Evolutionary conservation across 2,329 filamentous ascomycete species (phyloP), one percentile per base, ranked within the genome.

Genomic region (Aspergillus vadensis): DNA sequence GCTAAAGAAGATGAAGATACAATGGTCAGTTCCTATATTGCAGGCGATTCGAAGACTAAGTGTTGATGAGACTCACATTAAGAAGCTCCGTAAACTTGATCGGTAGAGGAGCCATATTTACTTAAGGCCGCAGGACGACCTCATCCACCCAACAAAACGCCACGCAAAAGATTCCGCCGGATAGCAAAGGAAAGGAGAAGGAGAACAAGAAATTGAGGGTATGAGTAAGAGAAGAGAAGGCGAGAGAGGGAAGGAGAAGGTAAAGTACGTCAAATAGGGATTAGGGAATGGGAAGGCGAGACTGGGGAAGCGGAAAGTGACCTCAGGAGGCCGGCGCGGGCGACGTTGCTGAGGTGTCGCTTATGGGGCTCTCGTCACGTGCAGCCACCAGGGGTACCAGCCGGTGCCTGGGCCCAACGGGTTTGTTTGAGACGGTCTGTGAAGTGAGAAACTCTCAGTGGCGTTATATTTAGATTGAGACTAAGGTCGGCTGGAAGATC

Each of bases 71-170:
- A 72, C 76, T 66, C 80, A 89, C 87, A 83, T 93, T 91, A 78
- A 94, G 85, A 74, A 94, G 86, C 88, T 96, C 92, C 78, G 90
- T 90, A 81, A 97, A 96, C 84, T 92, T 92, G 82, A 97, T 96
- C 74, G 91, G 92, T 76, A 96, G 84, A 80, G 88, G 86, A 74
- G 79, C 80, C 80, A 82, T 82, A 77, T 75, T 80, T 79, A 77
- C 74, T 70, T 55, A 74, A 72, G 72, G 76, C 73, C 73, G 74
- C 67, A 71, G 69, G 63, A 73, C 72, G 74, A 76, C 76, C 75
- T 77, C 70, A 78, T 76, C 71, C 76, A 73, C 73, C 73, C 63
- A 71, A 74, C 65, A 63, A 66, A 76, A 77, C 74, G 73, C 76
- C 74, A 67, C 69, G 70, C 67, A 70, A 75, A 69, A 59, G 69